phyloP scores from a whole-genome alignment of 495 filamentous ascomycete genomes.

The Talaromyces stipitatus region DNA sequence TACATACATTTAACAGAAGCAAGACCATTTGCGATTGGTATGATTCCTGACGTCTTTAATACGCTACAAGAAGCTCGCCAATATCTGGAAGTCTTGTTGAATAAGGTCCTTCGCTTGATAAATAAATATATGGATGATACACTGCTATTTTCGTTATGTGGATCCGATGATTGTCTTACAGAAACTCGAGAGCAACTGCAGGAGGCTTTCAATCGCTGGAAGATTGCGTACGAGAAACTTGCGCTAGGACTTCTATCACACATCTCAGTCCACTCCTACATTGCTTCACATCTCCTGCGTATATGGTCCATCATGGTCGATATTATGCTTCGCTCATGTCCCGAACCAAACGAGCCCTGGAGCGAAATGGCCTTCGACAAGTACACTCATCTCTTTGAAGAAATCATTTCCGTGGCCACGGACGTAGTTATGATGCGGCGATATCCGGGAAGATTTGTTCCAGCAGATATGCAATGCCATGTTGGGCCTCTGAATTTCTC shows the following conservation, averaged over 20 bases:
- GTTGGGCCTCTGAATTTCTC: conserved; percentile 1
- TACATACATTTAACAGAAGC: background rate
- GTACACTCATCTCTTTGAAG: conserved; percentile 27
- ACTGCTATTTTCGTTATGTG: background rate
- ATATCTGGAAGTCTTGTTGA: background rate
- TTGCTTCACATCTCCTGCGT: conserved; percentile 24
- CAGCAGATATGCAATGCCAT: background rate
- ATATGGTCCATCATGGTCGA: conserved; percentile 38
- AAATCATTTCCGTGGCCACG: conserved; percentile 22
- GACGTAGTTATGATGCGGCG: conserved; percentile 10
- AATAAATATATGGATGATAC: background rate
- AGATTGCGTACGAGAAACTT: background rate
- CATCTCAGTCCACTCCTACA: background rate
- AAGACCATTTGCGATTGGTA: background rate
- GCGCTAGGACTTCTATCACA: background rate
- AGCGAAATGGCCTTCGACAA: conserved; percentile 35
- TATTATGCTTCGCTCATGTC: conserved; percentile 36
- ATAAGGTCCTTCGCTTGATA: background rate
- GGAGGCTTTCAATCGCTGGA: background rate
- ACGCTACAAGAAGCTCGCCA: background rate
- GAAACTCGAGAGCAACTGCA: background rate
- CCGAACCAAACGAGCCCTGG: conserved; percentile 13
- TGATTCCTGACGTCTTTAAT: background rate
- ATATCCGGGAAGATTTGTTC: background rate
- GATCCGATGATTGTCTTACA: background rate